Percentiles rank a stretch among this genome's conserved stretches.
These are phyloP conservation scores for Yueomyces sp. DNA, from an alignment of 1,139 yeast species.

Conservation along the genomic window DNA sequence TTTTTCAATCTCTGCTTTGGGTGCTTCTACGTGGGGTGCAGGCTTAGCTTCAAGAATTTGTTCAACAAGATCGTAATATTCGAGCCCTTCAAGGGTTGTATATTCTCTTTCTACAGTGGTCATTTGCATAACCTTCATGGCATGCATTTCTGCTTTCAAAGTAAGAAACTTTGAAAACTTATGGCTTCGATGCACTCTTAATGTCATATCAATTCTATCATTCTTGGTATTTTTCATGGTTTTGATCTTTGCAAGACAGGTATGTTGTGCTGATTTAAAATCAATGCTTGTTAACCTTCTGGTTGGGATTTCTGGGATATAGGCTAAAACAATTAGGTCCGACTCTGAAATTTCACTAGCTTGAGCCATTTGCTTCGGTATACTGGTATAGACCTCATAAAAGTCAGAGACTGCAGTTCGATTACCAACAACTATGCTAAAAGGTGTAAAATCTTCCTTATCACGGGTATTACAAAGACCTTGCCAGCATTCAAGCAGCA, in stretches of 20 bases:
- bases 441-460: constrained; percentile 51
- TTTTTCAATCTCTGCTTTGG: constrained; percentile 28
- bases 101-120: constrained; percentile 89
- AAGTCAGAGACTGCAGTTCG: constrained; percentile 77
- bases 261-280: constrained; percentile 19
- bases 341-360: constrained; percentile 56
- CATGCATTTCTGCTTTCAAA: constrained; percentile 52
- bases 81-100: constrained; percentile 68
- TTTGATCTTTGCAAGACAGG: constrained; percentile 68
- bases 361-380: constrained; percentile 38
- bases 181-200: constrained; percentile 44
- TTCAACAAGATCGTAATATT: constrained; percentile 60
- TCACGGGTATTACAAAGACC: constrained; percentile 64
- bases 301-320: constrained; percentile 25
- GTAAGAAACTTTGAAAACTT: constrained; percentile 36
- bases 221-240: constrained; percentile 55
- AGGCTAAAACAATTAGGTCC: constrained; percentile 63
- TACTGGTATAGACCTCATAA: constrained; percentile 77
- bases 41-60: constrained; percentile 60
- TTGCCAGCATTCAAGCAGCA: constrained; percentile 90
- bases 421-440: constrained; percentile 60
- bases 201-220: constrained; percentile 59
- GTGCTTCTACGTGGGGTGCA: constrained; percentile 23
- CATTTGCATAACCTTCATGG: constrained; percentile 72
- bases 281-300: constrained; percentile 14